Evolutionary conservation across 2,329 filamentous ascomycete genomes (phyloP).

Genomic region (Beauveria asiatica): DNA sequence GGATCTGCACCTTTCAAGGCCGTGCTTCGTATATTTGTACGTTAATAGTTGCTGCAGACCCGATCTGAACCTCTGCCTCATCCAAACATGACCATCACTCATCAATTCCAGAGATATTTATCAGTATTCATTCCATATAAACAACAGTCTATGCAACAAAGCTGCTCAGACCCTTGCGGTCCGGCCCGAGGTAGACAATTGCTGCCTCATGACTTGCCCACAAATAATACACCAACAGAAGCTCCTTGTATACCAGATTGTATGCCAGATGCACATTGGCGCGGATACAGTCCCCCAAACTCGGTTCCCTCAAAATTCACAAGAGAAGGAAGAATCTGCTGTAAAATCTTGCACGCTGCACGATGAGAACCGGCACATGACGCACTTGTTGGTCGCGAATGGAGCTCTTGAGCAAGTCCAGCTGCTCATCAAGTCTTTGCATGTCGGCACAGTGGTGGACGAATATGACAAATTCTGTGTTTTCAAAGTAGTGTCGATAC

Average conservation of each 20-base stretch:
- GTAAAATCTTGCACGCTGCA: slow-evolving; percentile 25
- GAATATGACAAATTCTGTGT: slow-evolving; percentile 21
- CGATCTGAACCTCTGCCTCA: background rate
- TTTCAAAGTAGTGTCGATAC: slow-evolving; percentile 19
- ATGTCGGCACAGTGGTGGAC: slow-evolving; percentile 21
- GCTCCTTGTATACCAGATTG: slow-evolving; percentile 20
- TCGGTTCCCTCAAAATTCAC: background rate
- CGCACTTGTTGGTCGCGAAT: slow-evolving; percentile 15
- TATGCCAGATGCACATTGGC: slow-evolving; percentile 17
- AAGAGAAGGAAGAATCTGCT: slow-evolving; percentile 17
- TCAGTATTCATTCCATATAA: background rate
- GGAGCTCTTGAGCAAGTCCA: slow-evolving; percentile 20
- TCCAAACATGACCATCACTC: background rate
- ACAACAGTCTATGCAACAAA: background rate
- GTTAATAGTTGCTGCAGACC: no score
- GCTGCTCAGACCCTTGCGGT: slow-evolving; percentile 17
- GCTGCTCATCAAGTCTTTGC: slow-evolving; percentile 18
- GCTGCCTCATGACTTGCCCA: slow-evolving; percentile 19
- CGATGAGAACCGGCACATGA: slow-evolving; percentile 19
- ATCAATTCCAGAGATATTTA: background rate
- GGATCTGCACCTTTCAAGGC: no score
- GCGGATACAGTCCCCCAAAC: slow-evolving; percentile 18
- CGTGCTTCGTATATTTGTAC: no score
- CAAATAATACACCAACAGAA: slow-evolving; percentile 21
- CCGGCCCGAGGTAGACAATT: slow-evolving; percentile 17